Conservation (phyloP, 108 stramenopile genomes). For the Phaeodactylum tricornutum region DNA sequence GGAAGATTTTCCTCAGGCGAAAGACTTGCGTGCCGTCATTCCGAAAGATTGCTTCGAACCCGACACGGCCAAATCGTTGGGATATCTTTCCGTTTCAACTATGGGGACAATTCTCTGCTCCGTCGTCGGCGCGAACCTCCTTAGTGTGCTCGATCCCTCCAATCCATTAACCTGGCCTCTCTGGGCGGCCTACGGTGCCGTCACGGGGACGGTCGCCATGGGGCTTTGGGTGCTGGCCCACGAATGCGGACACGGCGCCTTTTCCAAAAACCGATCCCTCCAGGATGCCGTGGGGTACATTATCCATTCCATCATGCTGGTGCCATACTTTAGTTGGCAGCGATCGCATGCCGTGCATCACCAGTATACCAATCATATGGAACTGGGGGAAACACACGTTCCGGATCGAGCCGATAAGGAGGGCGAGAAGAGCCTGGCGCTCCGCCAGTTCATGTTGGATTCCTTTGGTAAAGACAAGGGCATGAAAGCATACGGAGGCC, state of each 20-base stretch:
- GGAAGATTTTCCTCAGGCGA: conserved; percentile 53
- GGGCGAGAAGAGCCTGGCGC: conserved; percentile 27
- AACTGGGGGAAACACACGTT: conserved; percentile 91
- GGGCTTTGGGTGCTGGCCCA: conserved; percentile 97
- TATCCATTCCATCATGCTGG: conserved; percentile 85
- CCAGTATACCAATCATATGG: conserved; percentile 89
- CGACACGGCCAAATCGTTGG: conserved; percentile 56
- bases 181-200: conserved; percentile 62
- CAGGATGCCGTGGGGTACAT: conserved; percentile 90
- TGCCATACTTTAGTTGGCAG: conserved; percentile 96
- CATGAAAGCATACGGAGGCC: conserved; percentile 50
- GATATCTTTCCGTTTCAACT: conserved; percentile 67
- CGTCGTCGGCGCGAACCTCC: conserved; percentile 41
- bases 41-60: conserved; percentile 90
- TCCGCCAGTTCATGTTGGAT: conserved; percentile 29
- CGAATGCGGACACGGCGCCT: conserved; percentile 97
- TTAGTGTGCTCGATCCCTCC: conserved; percentile 46
- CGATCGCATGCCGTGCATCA: conserved; percentile 94
- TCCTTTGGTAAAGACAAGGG: conserved; percentile 46
- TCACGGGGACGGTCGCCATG: conserved; percentile 87
- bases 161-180: conserved; percentile 52
- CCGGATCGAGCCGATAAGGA: conserved; percentile 36
- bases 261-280: conserved; percentile 73
- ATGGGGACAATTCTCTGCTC: conserved; percentile 68
- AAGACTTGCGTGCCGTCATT: conserved; percentile 53